Conservation (phyloP, 768 basidiomycete species). For the Auriscalpium microsporum region DNA sequence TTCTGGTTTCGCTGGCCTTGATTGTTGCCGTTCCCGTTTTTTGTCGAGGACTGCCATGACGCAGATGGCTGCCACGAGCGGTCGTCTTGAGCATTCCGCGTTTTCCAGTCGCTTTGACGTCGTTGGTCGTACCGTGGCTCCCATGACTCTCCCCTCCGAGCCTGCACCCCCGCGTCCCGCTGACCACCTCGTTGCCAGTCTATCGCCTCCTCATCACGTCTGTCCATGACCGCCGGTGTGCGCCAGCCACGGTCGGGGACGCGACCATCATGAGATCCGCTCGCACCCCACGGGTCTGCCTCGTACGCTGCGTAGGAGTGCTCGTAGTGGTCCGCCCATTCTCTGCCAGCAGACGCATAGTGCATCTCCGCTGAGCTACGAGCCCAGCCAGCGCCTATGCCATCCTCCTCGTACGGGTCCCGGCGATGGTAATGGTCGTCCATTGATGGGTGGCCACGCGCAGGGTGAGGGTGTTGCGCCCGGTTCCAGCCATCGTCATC, state of each 20-base stretch:
- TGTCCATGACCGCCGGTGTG: constrained; percentile 6
- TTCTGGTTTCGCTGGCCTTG: constrained; percentile 29
- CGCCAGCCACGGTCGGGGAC: constrained; percentile 8
- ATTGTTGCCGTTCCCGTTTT: constrained; percentile 26
- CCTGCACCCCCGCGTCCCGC: constrained; percentile 31
- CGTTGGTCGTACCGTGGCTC: constrained; percentile 16
- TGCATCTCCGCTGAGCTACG: not conserved
- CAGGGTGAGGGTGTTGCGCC: constrained; percentile 29
- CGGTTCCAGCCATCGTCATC: constrained; percentile 46
- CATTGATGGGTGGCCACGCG: constrained; percentile 4
- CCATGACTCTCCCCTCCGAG: constrained; percentile 27
- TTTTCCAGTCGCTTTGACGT: constrained; percentile 13
- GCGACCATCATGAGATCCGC: constrained; percentile 7
- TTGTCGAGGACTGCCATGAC: constrained; percentile 44
- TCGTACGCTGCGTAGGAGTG: constrained; percentile 37
- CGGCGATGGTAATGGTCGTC: not conserved
- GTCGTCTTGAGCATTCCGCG: constrained; percentile 16
- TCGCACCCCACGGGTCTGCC: constrained; percentile 29
- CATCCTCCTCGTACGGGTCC: not conserved
- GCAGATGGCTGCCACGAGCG: constrained; percentile 60
- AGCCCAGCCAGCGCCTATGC: not conserved
- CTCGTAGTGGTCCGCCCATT: constrained; percentile 45
- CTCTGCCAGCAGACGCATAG: constrained; percentile 23
- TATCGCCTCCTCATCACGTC: constrained; percentile 23
- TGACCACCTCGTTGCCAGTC: constrained; percentile 36